These are phyloP conservation scores for Paxillus ammoniavirescens DNA, from an alignment of 768 basidiomycete species.

Conservation along the genomic window DNA sequence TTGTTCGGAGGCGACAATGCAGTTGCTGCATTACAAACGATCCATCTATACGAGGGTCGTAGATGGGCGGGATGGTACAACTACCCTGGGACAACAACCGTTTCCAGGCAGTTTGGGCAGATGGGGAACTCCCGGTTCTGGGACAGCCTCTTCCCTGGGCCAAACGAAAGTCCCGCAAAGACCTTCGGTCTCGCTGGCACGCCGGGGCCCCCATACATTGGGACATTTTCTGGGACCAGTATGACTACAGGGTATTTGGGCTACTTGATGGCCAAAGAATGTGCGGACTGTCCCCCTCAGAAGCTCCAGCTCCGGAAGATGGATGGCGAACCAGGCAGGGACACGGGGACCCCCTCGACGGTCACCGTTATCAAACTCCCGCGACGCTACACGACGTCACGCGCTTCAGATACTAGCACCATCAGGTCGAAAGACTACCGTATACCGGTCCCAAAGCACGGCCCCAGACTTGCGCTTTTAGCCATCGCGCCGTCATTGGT, in stretches of 20 bases:
- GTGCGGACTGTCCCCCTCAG: neutral
- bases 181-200: conserved; percentile 29
- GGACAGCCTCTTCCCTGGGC: conserved; percentile 33
- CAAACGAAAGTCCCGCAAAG: conserved; percentile 22
- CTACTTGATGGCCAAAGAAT: conserved; percentile 41
- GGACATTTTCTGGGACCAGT: conserved; percentile 64
- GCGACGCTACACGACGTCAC: neutral
- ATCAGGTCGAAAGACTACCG: neutral
- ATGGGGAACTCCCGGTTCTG: conserved; percentile 27
- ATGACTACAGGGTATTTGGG: conserved; percentile 53
- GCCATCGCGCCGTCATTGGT: conserved; percentile 23
- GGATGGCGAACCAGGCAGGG: conserved; percentile 5
- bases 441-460: conserved; percentile 11
- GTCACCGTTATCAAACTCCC: conserved; percentile 18
- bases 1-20: conserved; percentile 35
- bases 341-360: conserved; percentile 12
- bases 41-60: conserved; percentile 31
- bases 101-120: conserved; percentile 33
- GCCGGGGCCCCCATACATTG: conserved; percentile 64
- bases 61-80: conserved; percentile 38
- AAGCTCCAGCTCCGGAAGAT: conserved; percentile 2
- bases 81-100: conserved; percentile 30
- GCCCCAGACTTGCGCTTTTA: conserved; percentile 7
- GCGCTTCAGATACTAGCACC: neutral
- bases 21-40: conserved; percentile 29